Percentiles rank a stretch among this genome's conserved stretches.
phyloP scores from a whole-genome alignment of 2,329 filamentous ascomycete species.

The Mariannaea elegans region DNA sequence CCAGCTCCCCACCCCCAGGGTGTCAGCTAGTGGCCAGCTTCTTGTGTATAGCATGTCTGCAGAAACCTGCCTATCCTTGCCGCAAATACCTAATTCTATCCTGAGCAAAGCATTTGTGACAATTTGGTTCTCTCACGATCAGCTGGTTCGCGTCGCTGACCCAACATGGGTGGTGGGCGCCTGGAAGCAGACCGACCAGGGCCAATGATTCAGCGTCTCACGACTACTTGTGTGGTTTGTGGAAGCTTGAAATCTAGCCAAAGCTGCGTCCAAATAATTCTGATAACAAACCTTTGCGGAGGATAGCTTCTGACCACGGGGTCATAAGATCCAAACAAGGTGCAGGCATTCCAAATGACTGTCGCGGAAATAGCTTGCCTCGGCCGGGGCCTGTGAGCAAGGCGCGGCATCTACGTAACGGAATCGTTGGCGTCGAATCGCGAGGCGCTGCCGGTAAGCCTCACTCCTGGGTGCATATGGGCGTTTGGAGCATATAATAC shows the following conservation, averaged over 20 bases:
- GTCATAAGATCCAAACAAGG: background rate
- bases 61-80: background rate
- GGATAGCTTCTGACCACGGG: background rate
- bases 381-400: background rate
- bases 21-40: background rate
- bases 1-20: background rate
- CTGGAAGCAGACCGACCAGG: background rate
- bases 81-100: background rate
- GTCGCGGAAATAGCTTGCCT: background rate
- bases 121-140: constrained; percentile 10
- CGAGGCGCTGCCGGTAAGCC: background rate
- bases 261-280: background rate
- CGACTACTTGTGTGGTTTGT: no score
- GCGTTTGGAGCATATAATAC: background rate
- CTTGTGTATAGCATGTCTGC: constrained; percentile 8
- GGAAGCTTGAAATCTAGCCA: no score
- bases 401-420: constrained; percentile 1
- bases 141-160: constrained; percentile 8
- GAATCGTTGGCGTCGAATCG: background rate
- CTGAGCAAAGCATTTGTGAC: background rate
- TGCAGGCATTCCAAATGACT: background rate
- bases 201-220: no score
- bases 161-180: background rate
- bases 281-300: no score
- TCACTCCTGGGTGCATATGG: constrained; percentile 1